Evolutionary conservation across 768 basidiomycete genomes (phyloP), one percentile per base, ranked within the genome.

Genomic region (Suillus weaverae): DNA sequence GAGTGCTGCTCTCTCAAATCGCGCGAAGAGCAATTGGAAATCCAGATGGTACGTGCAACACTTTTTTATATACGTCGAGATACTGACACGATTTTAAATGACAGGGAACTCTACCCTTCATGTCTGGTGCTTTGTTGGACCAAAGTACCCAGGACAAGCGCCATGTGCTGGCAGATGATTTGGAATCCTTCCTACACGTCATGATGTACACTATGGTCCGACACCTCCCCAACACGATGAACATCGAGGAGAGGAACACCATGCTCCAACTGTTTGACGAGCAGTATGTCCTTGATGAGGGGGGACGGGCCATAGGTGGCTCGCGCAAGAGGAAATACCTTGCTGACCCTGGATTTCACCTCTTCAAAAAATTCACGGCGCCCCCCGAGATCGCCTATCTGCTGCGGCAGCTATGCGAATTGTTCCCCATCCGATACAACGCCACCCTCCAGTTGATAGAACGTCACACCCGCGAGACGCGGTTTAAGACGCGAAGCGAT

Each of bases 101-200:
- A 26, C 18, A 64, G 64, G 64, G 64, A 30, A 64, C 60, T n/a
- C 38, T 35, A 44, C 32, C 44, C 32, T 61, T 61, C 59, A 74
- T 76, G 68, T 74, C 77, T 1, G 55, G 64, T 0, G 59, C 51
- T 8, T 60, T 78, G 6, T 14, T 64, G 33, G 14, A 43, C 14
- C 26, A 62, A n/a, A 10, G 16, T 6, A 20, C 22, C 14, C 26
- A 38, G 14, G 18, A 9, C 16, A 72, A 71, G 35, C 60, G 6
- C 6, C 62, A 57, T 30, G n/a, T 5, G 4, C 22, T 63, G 18
- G 30, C 14, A 39, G 61, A 66, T 32, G 64, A 66, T 33, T n/a
- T 66, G 22, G 64, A 66, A 53, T 66, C 64, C 5, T n/a, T 36
- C n/a, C 46, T 64, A 30, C 43, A 63, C n/a, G 64, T 66, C 22